Percentiles rank a stretch among this genome's conserved stretches.
Conservation (phyloP, 345 rosid species). For the Heritiera littoralis region DNA sequence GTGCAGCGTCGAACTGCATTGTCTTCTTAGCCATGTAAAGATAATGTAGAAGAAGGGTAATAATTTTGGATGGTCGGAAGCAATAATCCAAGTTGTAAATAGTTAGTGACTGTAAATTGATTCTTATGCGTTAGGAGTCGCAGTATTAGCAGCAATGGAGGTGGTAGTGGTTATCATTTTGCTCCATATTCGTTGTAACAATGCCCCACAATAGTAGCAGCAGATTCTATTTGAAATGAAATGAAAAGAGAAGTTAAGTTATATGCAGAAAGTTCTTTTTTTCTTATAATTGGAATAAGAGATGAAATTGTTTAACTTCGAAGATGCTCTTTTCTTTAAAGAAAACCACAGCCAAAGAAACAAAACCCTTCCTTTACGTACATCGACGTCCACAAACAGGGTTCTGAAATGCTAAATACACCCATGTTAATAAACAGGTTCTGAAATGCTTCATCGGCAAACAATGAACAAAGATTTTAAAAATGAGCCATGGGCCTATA, state of each 20-base stretch:
- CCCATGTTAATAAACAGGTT: no score
- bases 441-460: neutral
- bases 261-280: no score
- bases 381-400: neutral
- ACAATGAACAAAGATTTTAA: neutral
- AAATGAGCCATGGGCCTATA: neutral
- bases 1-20: constrained; percentile 45
- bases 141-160: neutral
- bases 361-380: no score
- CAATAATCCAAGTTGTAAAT: constrained; percentile 10
- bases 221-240: neutral
- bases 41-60: constrained; percentile 13
- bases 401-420: neutral
- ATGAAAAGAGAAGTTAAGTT: no score
- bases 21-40: constrained; percentile 17
- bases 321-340: no score
- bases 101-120: constrained; percentile 28
- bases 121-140: neutral
- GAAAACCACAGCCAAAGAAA: no score
- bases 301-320: no score
- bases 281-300: no score
- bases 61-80: constrained; percentile 9
- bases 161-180: neutral
- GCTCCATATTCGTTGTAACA: constrained; percentile 20
- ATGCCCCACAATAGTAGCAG: constrained; percentile 6